Evolutionary conservation across 352 stramenopile species (phyloP), one percentile per base, ranked within the genome.

Genomic region (Pythium vanterpoolii): DNA sequence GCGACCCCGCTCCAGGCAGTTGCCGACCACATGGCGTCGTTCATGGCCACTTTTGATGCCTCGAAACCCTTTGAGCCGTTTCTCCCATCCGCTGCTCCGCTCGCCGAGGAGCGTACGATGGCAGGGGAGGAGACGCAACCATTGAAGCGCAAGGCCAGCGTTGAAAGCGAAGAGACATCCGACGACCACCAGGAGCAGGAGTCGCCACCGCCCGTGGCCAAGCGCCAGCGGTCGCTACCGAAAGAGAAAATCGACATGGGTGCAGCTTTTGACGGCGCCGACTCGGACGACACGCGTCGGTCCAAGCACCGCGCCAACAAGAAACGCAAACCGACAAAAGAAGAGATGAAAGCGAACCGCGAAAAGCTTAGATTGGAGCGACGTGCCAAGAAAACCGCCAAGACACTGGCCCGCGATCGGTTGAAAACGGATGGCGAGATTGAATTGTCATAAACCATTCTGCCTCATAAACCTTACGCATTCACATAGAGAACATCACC

Each of bases 241-340:
- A 62, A 67, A 38, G 79, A 89, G 60, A 76, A 77, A 39, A 53
- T 92, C 26, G 83, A 92, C 67, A 90, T 92, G 83, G 83, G 83
- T 9, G 74, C 76, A 24, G 78, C 83, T 3, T 93, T 90, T 47
- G 79, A 93, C 62, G 73, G 67, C n/a, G 30, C 73, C 38, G 52
- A 68, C 43, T 59, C 46, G 14, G 56, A 65, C 34, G 77, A 86
- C 42, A 71, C 79, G 14, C 40, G 58, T 21, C 52, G 56, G 26
- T 45, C 47, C 9, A 44, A 57, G 36, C 39, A 64, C 8, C 48
- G 53, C 21, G 13, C 16, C 11, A 34, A 21, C 42, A 57, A 57
- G 50, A 57, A 47, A 24, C 63, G 86, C n/a, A 57, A 57, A 18
- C 63, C 86, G 16, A 74, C 83, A 54, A 87, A 86, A 60, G 77